These are phyloP conservation scores for Akanthomyces uredinophilus DNA, from an alignment of 2,329 filamentous ascomycete genomes.

Conservation along the genomic window DNA sequence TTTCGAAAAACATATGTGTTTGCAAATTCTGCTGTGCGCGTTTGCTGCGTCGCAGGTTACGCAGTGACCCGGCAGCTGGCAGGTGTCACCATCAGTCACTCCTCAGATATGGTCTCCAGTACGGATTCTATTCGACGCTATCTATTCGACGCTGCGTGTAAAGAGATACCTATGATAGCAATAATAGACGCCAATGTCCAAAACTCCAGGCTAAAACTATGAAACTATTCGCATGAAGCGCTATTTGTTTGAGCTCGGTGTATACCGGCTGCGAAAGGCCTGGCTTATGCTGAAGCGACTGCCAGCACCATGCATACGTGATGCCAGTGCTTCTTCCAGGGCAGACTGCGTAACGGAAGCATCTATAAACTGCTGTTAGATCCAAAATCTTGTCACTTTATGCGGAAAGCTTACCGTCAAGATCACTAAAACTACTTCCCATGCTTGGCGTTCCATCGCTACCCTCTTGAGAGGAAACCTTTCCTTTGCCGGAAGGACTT, in stretches of 20 bases:
- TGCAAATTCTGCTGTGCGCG: constrained; percentile 16
- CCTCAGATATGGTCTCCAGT: neutral
- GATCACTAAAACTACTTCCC: constrained; percentile 81
- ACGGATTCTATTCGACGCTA: neutral
- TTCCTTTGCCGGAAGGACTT: constrained; percentile 46
- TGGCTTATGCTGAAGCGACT: constrained; percentile 64
- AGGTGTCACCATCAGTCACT: constrained; percentile 1
- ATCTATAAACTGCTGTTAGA: constrained; percentile 42
- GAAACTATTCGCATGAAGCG: neutral
- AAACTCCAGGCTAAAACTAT: constrained; percentile 8
- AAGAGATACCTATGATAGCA: constrained; percentile 5
- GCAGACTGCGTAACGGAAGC: constrained; percentile 76
- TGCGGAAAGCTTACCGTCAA: constrained; percentile 56
- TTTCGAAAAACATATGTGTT: neutral
- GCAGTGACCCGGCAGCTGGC: neutral
- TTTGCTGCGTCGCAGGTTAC: neutral
- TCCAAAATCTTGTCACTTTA: constrained; percentile 11
- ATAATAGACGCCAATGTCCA: neutral
- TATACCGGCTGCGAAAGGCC: constrained; percentile 58
- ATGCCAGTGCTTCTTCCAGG: constrained; percentile 71
- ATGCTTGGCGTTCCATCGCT: constrained; percentile 74
- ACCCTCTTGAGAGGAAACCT: constrained; percentile 51
- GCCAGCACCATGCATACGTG: constrained; percentile 33
- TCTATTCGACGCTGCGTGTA: neutral
- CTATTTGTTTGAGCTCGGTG: constrained; percentile 32